Conservation (phyloP, 768 basidiomycete species). For the Xerocomus potaroensis region DNA sequence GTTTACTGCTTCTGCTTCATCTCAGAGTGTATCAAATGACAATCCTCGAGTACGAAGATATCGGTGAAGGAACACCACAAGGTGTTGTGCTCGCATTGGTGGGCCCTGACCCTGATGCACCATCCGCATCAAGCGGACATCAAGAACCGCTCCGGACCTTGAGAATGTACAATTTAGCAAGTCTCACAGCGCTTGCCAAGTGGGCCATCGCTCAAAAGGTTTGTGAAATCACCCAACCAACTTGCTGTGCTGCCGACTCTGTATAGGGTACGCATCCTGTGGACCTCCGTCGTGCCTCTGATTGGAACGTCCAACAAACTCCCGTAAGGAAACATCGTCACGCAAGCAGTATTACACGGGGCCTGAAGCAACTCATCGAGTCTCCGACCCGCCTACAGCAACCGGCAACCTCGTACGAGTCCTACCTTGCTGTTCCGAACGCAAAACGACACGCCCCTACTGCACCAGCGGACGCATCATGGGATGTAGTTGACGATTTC, state of each 20-base stretch:
- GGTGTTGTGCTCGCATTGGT: slow-evolving; percentile 78
- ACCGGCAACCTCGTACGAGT: slow-evolving; percentile 22
- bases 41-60: slow-evolving; percentile 57
- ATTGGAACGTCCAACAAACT: slow-evolving; percentile 49
- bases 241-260: slow-evolving; percentile 9
- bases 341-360: slow-evolving; percentile 56
- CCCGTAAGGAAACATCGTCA: slow-evolving; percentile 45
- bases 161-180: slow-evolving; percentile 81
- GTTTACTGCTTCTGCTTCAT: not conserved
- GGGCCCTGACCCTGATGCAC: slow-evolving; percentile 53
- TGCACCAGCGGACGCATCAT: slow-evolving; percentile 46
- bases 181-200: slow-evolving; percentile 68
- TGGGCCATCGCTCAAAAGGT: slow-evolving; percentile 72
- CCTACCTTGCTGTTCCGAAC: slow-evolving; percentile 30
- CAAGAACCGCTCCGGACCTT: slow-evolving; percentile 52
- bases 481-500: slow-evolving; percentile 73
- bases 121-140: slow-evolving; percentile 40
- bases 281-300: slow-evolving; percentile 49
- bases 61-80: slow-evolving; percentile 56
- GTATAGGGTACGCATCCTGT: slow-evolving; percentile 56
- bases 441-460: slow-evolving; percentile 22
- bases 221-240: slow-evolving; percentile 4
- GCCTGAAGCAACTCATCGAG: slow-evolving; percentile 56
- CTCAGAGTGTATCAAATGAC: slow-evolving; percentile 74
- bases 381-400: slow-evolving; percentile 30